Conservation (phyloP, 1,284 basidiomycete genomes). For the Inonotus hispidus region DNA sequence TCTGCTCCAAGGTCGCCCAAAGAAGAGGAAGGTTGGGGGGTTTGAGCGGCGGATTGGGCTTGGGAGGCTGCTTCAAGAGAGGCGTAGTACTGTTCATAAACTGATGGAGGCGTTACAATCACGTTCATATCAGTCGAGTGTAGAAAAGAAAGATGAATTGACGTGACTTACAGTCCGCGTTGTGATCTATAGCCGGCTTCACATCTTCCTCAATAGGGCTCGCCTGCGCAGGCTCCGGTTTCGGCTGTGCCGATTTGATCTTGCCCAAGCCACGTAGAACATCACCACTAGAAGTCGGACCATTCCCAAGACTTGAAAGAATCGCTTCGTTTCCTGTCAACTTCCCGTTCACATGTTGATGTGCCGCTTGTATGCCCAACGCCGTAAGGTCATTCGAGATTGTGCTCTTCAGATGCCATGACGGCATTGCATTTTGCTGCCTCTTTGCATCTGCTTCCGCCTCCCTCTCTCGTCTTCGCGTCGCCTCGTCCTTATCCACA, state of each 20-base stretch:
- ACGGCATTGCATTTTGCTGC: constrained; percentile 86
- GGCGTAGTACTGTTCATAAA: constrained; percentile 76
- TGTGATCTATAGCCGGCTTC: constrained; percentile 52
- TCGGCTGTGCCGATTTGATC: constrained; percentile 34
- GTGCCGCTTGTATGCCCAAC: constrained; percentile 50
- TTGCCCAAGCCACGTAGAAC: constrained; percentile 61
- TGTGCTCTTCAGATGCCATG: constrained; percentile 93
- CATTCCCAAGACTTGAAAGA: constrained; percentile 23
- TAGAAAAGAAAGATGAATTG: constrained; percentile 12
- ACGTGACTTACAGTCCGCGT: constrained; percentile 64
- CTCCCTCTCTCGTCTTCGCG: constrained; percentile 59
- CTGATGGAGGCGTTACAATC: constrained; percentile 33
- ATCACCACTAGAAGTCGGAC: constrained; percentile 54
- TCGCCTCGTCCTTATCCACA: constrained; percentile 75
- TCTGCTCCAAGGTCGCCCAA: constrained; percentile 30
- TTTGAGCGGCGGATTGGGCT: constrained; percentile 49
- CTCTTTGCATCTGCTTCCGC: constrained; percentile 71
- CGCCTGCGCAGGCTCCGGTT: constrained; percentile 27
- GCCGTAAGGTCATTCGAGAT: constrained; percentile 89
- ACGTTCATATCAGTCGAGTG: not conserved
- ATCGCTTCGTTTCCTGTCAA: constrained; percentile 25
- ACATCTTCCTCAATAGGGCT: constrained; percentile 41
- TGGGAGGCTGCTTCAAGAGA: constrained; percentile 56
- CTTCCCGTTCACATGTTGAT: constrained; percentile 12
- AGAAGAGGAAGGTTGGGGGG: constrained; percentile 48